These are phyloP conservation scores for Aspergillus affinis DNA, from an alignment of 495 filamentous ascomycete genomes.

Conservation along the genomic window DNA sequence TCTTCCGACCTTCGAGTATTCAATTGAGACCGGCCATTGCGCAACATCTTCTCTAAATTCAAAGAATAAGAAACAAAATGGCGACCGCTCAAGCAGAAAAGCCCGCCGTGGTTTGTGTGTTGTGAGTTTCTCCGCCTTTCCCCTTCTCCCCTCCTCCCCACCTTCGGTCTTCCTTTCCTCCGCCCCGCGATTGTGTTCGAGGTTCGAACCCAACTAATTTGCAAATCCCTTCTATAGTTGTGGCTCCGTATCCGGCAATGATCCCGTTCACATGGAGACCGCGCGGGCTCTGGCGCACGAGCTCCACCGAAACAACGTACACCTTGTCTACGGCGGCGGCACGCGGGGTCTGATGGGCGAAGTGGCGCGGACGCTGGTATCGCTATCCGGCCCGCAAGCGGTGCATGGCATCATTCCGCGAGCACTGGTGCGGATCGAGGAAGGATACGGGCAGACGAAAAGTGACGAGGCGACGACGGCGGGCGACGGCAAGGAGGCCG, in stretches of 20 bases:
- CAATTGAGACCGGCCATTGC: too few species aligned
- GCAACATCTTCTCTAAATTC: too few species aligned
- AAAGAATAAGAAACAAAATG: constrained; percentile 5
- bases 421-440: constrained; percentile 80
- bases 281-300: constrained; percentile 73
- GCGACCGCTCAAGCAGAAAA: constrained; percentile 43
- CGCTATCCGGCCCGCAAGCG: constrained; percentile 72
- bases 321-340: constrained; percentile 91
- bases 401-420: constrained; percentile 93
- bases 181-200: constrained; percentile 2
- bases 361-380: constrained; percentile 80
- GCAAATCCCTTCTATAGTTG: constrained; percentile 48
- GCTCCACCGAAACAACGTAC: constrained; percentile 72
- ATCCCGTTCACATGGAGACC: constrained; percentile 67
- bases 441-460: constrained; percentile 48
- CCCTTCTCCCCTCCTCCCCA: constrained; percentile 4
- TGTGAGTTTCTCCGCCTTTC: constrained; percentile 53
- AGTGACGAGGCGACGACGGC: constrained; percentile 5
- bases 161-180: not conserved
- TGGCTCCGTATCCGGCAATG: constrained; percentile 69
- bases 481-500: constrained; percentile 37
- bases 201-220: not conserved
- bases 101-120: constrained; percentile 70
- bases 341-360: constrained; percentile 96
- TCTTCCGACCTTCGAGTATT: too few species aligned